A percentile compares a stretch with the other conserved stretches of the same genome.
Conservation (phyloP, 306 rosid genomes). For the Fagus crenata region DNA sequence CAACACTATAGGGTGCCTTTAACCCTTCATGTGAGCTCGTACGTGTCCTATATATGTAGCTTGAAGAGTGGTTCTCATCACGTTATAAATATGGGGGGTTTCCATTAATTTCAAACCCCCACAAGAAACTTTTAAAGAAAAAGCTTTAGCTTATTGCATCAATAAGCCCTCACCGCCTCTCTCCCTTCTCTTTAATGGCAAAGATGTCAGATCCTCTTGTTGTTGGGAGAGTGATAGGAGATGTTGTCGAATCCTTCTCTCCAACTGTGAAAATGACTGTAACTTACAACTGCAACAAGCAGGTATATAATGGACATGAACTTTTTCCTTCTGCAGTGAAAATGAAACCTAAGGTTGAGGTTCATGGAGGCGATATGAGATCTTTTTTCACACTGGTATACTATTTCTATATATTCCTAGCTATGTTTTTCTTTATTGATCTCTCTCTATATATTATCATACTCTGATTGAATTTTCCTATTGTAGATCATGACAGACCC, state of each 20-base stretch:
- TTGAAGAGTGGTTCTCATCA: slow-evolving; percentile 14
- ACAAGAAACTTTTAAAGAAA: slow-evolving; percentile 1
- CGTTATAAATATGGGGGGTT: slow-evolving; percentile 56
- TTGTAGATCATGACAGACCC: slow-evolving; percentile 85
- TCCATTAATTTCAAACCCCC: slow-evolving; percentile 21
- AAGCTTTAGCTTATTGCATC: not conserved
- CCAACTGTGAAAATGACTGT: slow-evolving; percentile 49
- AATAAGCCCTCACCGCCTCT: not conserved
- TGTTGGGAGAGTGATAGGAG: slow-evolving; percentile 80
- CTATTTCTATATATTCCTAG: not conserved
- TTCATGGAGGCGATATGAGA: slow-evolving; percentile 87
- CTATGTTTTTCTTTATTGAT: not conserved
- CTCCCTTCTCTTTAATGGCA: slow-evolving; percentile 16
- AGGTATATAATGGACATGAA: slow-evolving; percentile 79
- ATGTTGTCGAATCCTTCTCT: slow-evolving; percentile 66
- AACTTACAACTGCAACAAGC: slow-evolving; percentile 57
- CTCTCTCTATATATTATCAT: not conserved
- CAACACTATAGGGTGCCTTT: not conserved
- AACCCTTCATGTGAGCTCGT: slow-evolving; percentile 5
- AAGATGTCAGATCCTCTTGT: slow-evolving; percentile 63
- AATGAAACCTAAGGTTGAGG: slow-evolving; percentile 72
- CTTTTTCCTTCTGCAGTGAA: slow-evolving; percentile 60
- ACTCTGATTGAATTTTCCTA: not conserved
- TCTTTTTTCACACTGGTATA: slow-evolving; percentile 82
- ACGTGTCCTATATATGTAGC: slow-evolving; percentile 19